Evolutionary conservation across 2,329 filamentous ascomycete genomes (phyloP), one percentile per base, ranked within the genome.

Genomic region (Sclerotinia borealis): DNA sequence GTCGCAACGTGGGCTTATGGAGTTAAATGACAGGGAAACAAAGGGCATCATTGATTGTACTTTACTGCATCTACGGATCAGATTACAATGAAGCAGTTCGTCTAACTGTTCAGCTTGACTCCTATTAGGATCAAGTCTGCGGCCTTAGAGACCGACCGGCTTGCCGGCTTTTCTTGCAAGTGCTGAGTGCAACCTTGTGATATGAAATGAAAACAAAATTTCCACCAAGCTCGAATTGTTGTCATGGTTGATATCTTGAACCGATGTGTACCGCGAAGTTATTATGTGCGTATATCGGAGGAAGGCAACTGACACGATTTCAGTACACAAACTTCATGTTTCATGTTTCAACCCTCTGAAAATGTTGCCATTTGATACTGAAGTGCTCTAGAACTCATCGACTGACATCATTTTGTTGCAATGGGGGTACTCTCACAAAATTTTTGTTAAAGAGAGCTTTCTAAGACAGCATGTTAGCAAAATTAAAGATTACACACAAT

Each of bases 91-190:
- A 79, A 78, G 74, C 76, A 76, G 72, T 77, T 75, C 73, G 76
- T 78, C 76, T 61, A 67, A 75, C 75, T 80, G 74, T 76, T 77
- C 75, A 75, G 79, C 81, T 79, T 79, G 75, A 74, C 63, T 73
- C 72, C 71, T 25, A 48, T 77, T 79, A 80, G 76, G 83, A 81
- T 81, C 78, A 84, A 85, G 59, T 56, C 83, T 79, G 77, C 85
- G 85, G 85, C 85, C 85, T 86, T 77, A 87, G 85, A 88, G 85
- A 84, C 85, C 85, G 85, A 88, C 85, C 85, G 85, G 85, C 85
- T 74, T 83, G 85, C 85, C 85, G 85, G 85, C 85, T 86, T 85
- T 59, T 64, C 52, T 43, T 68, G 64, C 65, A 66, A 67, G 51
- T 68, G 65, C 61, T 66, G n/a, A 59, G 15, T 47, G 43, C 55